phyloP scores from a whole-genome alignment of 352 stramenopile species.

The Phytophthora boehmeriae region DNA sequence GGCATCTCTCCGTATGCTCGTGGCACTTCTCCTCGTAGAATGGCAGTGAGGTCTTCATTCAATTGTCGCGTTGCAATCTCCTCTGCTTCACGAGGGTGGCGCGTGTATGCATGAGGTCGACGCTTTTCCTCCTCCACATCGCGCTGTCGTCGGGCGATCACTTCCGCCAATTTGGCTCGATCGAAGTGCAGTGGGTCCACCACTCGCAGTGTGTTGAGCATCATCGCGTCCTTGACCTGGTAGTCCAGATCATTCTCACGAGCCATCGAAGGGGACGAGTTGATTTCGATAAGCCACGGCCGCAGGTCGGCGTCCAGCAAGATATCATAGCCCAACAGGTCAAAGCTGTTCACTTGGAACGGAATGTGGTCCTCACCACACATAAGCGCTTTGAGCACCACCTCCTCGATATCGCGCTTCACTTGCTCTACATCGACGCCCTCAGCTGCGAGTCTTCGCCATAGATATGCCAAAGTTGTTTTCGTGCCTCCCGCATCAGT shows the following conservation, averaged over 20 bases:
- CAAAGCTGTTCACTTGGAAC: slow-evolving; percentile 92
- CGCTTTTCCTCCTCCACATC: slow-evolving; percentile 61
- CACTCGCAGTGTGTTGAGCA: slow-evolving; percentile 88
- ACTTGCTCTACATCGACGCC: slow-evolving; percentile 71
- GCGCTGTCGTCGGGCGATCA: slow-evolving; percentile 68
- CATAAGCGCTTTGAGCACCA: slow-evolving; percentile 90
- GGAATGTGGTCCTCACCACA: slow-evolving; percentile 90
- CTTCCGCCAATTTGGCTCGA: slow-evolving; percentile 61
- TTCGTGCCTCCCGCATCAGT: slow-evolving; percentile 81
- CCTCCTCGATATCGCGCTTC: slow-evolving; percentile 68
- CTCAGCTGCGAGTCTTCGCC: slow-evolving; percentile 66
- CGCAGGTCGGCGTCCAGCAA: slow-evolving; percentile 90
- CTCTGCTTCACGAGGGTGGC: slow-evolving; percentile 59
- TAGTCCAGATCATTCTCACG: slow-evolving; percentile 88
- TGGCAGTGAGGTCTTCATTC: slow-evolving; percentile 77
- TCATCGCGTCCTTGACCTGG: slow-evolving; percentile 90
- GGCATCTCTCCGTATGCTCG: slow-evolving; percentile 71
- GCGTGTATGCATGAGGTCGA: slow-evolving; percentile 58
- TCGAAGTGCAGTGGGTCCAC: slow-evolving; percentile 88
- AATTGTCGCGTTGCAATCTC: slow-evolving; percentile 50
- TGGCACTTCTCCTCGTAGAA: slow-evolving; percentile 58
- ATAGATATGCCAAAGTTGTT: slow-evolving; percentile 79
- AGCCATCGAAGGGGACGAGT: slow-evolving; percentile 93
- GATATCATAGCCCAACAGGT: slow-evolving; percentile 96
- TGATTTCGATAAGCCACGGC: slow-evolving; percentile 97